Base-by-base conservation (phyloP, 2,329 filamentous ascomycete genomes). In the Clonostachys sp. region DNA sequence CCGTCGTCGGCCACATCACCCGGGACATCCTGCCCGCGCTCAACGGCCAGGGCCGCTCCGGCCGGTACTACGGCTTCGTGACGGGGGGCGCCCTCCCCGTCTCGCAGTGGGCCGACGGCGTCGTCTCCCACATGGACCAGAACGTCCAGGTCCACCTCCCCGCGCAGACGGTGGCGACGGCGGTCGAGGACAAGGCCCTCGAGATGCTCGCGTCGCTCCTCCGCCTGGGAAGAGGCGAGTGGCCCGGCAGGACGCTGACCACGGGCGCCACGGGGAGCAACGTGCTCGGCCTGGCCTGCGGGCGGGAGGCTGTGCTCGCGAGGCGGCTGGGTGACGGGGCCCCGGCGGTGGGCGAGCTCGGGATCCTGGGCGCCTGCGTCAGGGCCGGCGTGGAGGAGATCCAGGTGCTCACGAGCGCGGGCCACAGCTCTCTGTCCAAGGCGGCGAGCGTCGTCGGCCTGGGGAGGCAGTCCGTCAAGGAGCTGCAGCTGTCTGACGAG, bases 21-120 rank as follows among this genome's bases (percentile, higher is more conserved):
- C 34, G 55, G 8, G 63, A 70, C 49, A 66, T 81, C 48, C 66
- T 78, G 39, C 77, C 78, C 2, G 86, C 77, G 2, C 76, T 94
- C 50, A 90, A 85, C 56, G 78, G 74, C 14, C 79, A 82, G 57
- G 84, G 81, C 54, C 75, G 78, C 40, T 82, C 78, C 41, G 66
- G 81, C 12, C 81, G 83, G 47, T 95, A 95, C 73, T 95, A 89
- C 63, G 91, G 90, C 50, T 96, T 96, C 62, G 87, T 96, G 6
- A 95, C 86, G 0, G 92, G 92, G 41, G 87, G 89, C 13, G 74
- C 78, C 8, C 87, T 91, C 0, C 89, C 90, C 6, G 82, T 90
- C 20, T 91, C 91, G 34, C 78, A 86, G 55, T 80, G 89, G 46
- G 91, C 90, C 2, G 92, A 96, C 63, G 87, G 90, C 53, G 68